phyloP scores from a whole-genome alignment of 2,329 filamentous ascomycete genomes.

The Ascomycota sp. region DNA sequence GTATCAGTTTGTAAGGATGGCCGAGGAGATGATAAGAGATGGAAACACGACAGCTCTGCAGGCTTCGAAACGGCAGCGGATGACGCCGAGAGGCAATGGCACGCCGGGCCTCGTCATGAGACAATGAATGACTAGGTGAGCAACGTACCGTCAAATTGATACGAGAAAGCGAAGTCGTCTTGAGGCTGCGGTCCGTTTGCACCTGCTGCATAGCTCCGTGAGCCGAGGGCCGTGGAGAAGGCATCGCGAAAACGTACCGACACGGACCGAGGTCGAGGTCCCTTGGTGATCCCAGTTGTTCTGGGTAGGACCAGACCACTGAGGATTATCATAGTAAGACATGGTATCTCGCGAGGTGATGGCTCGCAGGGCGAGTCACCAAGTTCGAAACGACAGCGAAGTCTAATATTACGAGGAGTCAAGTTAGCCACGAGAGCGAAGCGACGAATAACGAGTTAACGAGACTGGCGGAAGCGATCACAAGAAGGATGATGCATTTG shows the following conservation, averaged over 20 bases:
- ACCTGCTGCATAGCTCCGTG: conserved; percentile 24
- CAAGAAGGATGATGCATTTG: no score
- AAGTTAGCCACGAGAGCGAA: neutral
- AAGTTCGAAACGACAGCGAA: neutral
- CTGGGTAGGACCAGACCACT: conserved; percentile 16
- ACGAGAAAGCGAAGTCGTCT: conserved; percentile 65
- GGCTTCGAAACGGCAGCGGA: no score
- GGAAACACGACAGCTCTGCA: no score
- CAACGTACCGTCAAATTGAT: conserved; percentile 73
- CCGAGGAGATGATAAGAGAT: no score
- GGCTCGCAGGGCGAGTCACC: neutral
- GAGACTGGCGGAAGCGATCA: no score
- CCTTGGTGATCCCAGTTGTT: conserved; percentile 25
- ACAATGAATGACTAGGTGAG: conserved; percentile 1
- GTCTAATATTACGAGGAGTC: neutral
- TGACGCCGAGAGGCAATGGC: neutral
- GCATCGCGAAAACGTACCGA: conserved; percentile 13
- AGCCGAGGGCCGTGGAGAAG: conserved; percentile 1
- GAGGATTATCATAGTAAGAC: conserved; percentile 25
- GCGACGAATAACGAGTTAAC: no score
- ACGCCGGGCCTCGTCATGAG: neutral
- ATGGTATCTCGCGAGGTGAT: conserved; percentile 7
- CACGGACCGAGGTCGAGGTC: conserved; percentile 18
- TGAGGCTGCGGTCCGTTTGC: conserved; percentile 54
- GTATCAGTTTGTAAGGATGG: neutral